phyloP scores from a whole-genome alignment of 2,329 filamentous ascomycete species.

The Pleoardoris graminearum region DNA sequence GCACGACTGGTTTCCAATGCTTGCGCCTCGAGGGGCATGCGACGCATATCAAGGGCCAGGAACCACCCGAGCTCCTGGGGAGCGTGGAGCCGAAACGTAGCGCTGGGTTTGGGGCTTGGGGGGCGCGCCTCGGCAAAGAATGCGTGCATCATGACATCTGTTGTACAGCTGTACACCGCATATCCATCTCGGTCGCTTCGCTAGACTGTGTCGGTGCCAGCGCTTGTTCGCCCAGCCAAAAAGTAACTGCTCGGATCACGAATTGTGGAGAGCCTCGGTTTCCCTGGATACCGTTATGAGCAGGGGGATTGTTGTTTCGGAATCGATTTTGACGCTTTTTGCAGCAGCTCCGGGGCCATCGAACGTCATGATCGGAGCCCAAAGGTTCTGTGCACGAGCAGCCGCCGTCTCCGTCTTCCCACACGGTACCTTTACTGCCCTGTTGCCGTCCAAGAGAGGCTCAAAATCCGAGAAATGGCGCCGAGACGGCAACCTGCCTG shows the following conservation, averaged over 20 bases:
- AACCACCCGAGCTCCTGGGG: conserved; percentile 30
- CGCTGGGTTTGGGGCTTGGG: conserved; percentile 28
- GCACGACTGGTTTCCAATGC: background rate
- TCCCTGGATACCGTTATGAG: conserved; percentile 26
- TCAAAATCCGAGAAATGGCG: conserved; percentile 28
- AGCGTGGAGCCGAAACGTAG: conserved; percentile 33
- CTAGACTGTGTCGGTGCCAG: conserved; percentile 8
- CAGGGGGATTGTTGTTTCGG: conserved; percentile 16
- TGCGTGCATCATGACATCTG: conserved; percentile 38
- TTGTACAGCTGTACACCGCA: conserved; percentile 38
- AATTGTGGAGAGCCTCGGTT: conserved; percentile 18
- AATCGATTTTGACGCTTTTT: conserved; percentile 19
- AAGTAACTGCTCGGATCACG: background rate
- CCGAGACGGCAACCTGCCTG: conserved; percentile 29
- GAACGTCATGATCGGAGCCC: conserved; percentile 35
- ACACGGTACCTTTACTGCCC: conserved; percentile 20
- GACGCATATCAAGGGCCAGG: conserved; percentile 29
- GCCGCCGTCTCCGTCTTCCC: conserved; percentile 21
- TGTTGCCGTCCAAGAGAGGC: conserved; percentile 25
- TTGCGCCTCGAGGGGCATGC: conserved; percentile 6
- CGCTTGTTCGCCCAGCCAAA: background rate
- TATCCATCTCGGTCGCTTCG: conserved; percentile 12
- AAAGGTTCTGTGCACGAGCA: conserved; percentile 33
- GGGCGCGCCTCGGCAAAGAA: conserved; percentile 28
- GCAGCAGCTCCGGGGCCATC: conserved; percentile 18